Evolutionary conservation across 768 basidiomycete genomes (phyloP).

Genomic region (Hortiboletus flavorubellus): DNA sequence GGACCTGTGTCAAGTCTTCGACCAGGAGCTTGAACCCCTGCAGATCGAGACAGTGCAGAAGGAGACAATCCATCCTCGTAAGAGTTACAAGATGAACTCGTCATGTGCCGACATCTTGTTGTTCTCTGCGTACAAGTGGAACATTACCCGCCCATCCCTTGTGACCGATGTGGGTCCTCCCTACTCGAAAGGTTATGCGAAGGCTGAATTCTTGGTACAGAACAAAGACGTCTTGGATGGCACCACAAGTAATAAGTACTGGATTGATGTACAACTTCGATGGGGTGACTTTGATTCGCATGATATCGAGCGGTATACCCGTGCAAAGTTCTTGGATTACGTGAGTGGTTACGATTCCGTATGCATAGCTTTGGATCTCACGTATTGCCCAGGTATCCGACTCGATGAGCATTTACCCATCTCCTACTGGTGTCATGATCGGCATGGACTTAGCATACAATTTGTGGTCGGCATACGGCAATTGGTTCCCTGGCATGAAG

Average conservation of each 20-base stretch:
- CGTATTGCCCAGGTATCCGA: conserved; percentile 65
- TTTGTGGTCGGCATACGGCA: conserved; percentile 97
- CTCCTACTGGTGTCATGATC: conserved; percentile 98
- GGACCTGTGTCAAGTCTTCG: conserved; percentile 98
- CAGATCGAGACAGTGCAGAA: conserved; percentile 99
- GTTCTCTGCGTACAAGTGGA: conserved; percentile 98
- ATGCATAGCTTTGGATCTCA: conserved; percentile 3
- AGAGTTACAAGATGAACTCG: conserved; percentile 99
- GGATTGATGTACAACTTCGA: conserved; percentile 93
- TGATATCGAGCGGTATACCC: conserved; percentile 97
- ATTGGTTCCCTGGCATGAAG: conserved; percentile 99
- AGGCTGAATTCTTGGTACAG: conserved; percentile 35
- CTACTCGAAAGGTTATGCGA: neutral
- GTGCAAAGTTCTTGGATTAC: conserved; percentile 99
- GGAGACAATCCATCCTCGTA: conserved; percentile 98
- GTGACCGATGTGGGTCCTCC: conserved; percentile 74
- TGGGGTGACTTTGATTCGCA: conserved; percentile 99
- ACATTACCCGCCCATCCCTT: conserved; percentile 92
- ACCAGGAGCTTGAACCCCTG: conserved; percentile 95
- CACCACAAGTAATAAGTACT: conserved; percentile 98
- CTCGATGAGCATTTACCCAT: conserved; percentile 99
- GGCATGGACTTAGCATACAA: conserved; percentile 99
- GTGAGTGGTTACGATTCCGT: conserved; percentile 38
- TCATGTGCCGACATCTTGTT: conserved; percentile 98
- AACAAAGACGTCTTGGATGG: conserved; percentile 95